Evolutionary conservation across 1,284 basidiomycete genomes (phyloP), one percentile per base, ranked within the genome.

Genomic region (Naganishia sp.): DNA sequence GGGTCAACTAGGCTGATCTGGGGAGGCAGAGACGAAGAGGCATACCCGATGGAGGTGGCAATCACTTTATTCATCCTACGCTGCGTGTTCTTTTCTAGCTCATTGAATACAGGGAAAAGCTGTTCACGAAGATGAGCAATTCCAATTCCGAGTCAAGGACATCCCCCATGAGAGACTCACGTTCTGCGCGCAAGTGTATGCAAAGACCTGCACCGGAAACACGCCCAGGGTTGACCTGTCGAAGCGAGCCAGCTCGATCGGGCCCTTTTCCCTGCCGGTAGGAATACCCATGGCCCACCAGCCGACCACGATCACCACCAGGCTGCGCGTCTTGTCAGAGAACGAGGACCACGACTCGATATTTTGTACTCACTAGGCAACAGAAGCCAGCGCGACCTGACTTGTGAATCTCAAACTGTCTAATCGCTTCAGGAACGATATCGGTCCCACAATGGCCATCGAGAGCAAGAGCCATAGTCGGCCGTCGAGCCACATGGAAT

Each of bases 151-250:
- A 3, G 50, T 32, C 13, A 15, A 18, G 13, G 2, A 3, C 28
- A 28, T 28, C 28, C 28, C 1, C 13, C 15, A 31, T 32, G 13
- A 6, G 55, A 68, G 55, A 76, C 86, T 72, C 76, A 93, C 92
- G 74, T 95, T 94, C 82, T 94, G 91, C 17, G 90, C 85, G 73
- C 92, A 78, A 5, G 92, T 94, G 76, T 88, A 94, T 10, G 92
- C 91, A 79, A 97, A 96, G 1, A 98, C 90, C 79, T 97, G 94
- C 10, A 99, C 92, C 0, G 93, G 95, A 82, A 92, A 92, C 32
- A 86, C 93, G 25, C 89, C 86, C 25, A 79, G 63, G 6, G 77
- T 80, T 51, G 72, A 73, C 42, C 68, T 69, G 23, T 73, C 74
- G 51, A 79, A 79, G 35, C 75, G 69, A 23, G 68, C 75, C 17